Percentiles rank a stretch among this genome's conserved stretches.
Conservation (phyloP, 257 asterid genomes). For the Ilex aquifolium region DNA sequence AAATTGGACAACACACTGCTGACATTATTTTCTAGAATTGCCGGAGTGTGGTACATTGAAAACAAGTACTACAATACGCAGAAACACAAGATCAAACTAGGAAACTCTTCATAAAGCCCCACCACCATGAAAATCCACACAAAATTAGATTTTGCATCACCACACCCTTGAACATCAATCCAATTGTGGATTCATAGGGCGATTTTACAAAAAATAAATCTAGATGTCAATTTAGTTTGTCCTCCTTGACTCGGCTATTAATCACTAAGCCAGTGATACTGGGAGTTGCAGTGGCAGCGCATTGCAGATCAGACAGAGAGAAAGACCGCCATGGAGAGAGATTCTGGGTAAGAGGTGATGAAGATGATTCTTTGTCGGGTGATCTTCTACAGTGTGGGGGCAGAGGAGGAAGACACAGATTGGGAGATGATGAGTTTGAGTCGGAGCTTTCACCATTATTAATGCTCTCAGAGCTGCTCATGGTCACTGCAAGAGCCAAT, state of each 20-base stretch:
- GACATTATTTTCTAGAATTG: no score
- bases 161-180: no score
- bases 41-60: no score
- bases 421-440: slow-evolving; percentile 48
- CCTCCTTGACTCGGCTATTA: slow-evolving; percentile 23
- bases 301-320: slow-evolving; percentile 75
- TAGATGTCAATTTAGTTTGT: slow-evolving; percentile 12
- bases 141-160: no score
- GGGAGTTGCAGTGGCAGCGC: slow-evolving; percentile 47
- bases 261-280: slow-evolving; percentile 28
- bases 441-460: slow-evolving; percentile 42
- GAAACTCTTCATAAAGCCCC: no score
- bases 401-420: slow-evolving; percentile 58
- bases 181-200: no score
- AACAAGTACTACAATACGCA: no score
- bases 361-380: slow-evolving; percentile 21
- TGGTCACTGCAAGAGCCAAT: slow-evolving; percentile 37
- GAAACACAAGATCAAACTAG: no score
- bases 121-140: no score
- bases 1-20: no score
- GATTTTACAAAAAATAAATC: no score
- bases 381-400: slow-evolving; percentile 53
- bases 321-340: slow-evolving; percentile 56
- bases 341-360: slow-evolving; percentile 43
- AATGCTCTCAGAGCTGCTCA: slow-evolving; percentile 34